phyloP scores from a whole-genome alignment of 2,329 filamentous ascomycete genomes.

The Pyricularia pennisetigena region DNA sequence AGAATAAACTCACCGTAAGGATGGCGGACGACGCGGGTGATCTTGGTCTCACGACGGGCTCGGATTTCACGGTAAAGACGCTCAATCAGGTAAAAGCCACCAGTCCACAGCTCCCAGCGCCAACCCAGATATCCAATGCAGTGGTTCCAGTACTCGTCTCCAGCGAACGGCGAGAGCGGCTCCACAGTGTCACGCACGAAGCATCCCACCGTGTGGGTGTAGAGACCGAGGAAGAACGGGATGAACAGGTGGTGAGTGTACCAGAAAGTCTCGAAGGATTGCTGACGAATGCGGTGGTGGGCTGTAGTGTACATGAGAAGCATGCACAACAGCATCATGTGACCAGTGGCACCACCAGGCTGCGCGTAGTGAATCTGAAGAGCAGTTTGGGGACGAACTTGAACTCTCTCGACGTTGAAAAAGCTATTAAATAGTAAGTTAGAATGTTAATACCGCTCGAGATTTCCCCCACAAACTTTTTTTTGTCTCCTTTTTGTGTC shows the following conservation, averaged over 20 bases:
- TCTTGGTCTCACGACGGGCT: conserved; percentile 72
- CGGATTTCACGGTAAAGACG: conserved; percentile 87
- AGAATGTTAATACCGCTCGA: neutral
- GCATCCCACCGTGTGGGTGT: conserved; percentile 91
- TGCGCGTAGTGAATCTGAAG: conserved; percentile 87
- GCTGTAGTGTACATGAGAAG: conserved; percentile 95
- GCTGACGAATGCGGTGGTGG: conserved; percentile 86
- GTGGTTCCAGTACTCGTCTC: conserved; percentile 74
- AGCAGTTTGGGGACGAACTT: conserved; percentile 71
- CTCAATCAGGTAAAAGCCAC: conserved; percentile 77
- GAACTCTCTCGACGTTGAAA: conserved; percentile 82
- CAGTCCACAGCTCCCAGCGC: conserved; percentile 90
- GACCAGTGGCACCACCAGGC: conserved; percentile 85
- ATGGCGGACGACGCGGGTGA: conserved; percentile 89
- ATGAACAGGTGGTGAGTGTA: conserved; percentile 99
- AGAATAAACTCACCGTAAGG: conserved; percentile 62
- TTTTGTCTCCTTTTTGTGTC: too few species aligned
- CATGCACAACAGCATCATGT: conserved; percentile 99
- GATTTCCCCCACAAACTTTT: neutral
- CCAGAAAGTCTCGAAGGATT: conserved; percentile 98
- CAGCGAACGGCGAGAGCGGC: conserved; percentile 75
- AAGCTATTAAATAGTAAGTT: conserved; percentile 49
- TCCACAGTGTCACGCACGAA: conserved; percentile 78
- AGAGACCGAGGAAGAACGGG: conserved; percentile 85
- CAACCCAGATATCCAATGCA: conserved; percentile 94